Conservation (phyloP, 352 stramenopile genomes). For the Aphanomyces invadans region DNA sequence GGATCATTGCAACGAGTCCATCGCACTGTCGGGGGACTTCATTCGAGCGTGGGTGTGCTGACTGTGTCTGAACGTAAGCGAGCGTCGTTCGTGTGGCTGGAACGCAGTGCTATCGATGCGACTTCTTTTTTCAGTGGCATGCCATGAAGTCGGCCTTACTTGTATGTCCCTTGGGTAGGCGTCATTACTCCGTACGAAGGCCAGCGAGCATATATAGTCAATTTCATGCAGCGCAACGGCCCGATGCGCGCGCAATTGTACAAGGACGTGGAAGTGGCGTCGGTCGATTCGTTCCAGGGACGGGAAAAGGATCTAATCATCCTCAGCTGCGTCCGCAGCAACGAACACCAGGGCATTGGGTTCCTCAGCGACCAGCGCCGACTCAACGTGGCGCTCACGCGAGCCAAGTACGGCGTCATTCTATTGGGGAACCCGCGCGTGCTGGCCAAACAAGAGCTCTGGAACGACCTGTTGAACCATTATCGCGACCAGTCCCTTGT, state of each 20-base stretch:
- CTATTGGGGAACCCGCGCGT: conserved; percentile 97
- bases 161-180: conserved; percentile 25
- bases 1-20: too few species aligned
- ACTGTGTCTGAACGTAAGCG: too few species aligned
- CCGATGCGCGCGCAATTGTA: conserved; percentile 91
- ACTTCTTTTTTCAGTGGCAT: too few species aligned
- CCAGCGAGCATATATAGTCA: conserved; percentile 97
- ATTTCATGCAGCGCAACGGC: conserved; percentile 96
- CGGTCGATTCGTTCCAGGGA: conserved; percentile 98
- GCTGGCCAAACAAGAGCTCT: conserved; percentile 95
- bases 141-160: neutral
- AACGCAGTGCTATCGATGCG: too few species aligned
- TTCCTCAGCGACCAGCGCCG: conserved; percentile 97
- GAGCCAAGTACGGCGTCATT: conserved; percentile 97
- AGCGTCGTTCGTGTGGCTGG: too few species aligned
- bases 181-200: conserved; percentile 98
- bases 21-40: too few species aligned
- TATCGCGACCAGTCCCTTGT: conserved; percentile 94
- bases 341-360: conserved; percentile 98
- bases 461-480: conserved; percentile 95
- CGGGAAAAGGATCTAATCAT: conserved; percentile 99
- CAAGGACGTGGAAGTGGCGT: conserved; percentile 98
- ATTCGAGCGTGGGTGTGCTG: too few species aligned
- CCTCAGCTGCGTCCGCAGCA: conserved; percentile 97
- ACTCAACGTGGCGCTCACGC: conserved; percentile 98